Evolutionary conservation across 2,329 filamentous ascomycete genomes (phyloP).

Genomic region (Coniella lustricola): DNA sequence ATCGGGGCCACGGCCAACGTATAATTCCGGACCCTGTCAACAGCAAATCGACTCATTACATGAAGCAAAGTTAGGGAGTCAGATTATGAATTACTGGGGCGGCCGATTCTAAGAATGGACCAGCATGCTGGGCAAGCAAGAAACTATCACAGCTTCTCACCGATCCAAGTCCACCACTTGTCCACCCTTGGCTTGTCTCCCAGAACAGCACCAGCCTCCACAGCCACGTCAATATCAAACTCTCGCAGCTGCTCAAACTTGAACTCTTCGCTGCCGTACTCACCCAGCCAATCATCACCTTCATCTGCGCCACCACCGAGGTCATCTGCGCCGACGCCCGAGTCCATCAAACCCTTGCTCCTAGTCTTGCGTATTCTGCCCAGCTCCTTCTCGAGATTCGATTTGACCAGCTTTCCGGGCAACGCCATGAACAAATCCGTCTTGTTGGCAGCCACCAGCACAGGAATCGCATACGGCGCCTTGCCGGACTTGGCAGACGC

Average conservation of each 20-base stretch:
- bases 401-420: conserved; percentile 68
- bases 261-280: conserved; percentile 71
- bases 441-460: conserved; percentile 91
- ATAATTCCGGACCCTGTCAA: too few species aligned
- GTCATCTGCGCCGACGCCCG: conserved; percentile 62
- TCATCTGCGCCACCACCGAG: conserved; percentile 59
- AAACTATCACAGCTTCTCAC: conserved; percentile 52
- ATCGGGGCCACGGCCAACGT: too few species aligned
- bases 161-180: conserved; percentile 90
- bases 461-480: conserved; percentile 53
- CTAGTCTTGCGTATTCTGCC: conserved; percentile 68
- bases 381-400: conserved; percentile 72
- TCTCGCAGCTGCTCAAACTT: conserved; percentile 76
- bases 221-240: conserved; percentile 70
- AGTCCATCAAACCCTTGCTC: conserved; percentile 76
- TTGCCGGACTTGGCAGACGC: conserved; percentile 35
- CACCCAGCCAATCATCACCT: conserved; percentile 77
- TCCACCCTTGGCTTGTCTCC: conserved; percentile 63
- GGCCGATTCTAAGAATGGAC: not conserved
- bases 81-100: not conserved
- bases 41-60: too few species aligned
- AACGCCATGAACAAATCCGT: conserved; percentile 90
- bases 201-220: conserved; percentile 66
- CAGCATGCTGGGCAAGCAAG: not conserved
- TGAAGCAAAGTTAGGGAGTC: too few species aligned